Base-by-base conservation (phyloP, 2,329 filamentous ascomycete genomes). In the Ceratocystis alfenasii region DNA sequence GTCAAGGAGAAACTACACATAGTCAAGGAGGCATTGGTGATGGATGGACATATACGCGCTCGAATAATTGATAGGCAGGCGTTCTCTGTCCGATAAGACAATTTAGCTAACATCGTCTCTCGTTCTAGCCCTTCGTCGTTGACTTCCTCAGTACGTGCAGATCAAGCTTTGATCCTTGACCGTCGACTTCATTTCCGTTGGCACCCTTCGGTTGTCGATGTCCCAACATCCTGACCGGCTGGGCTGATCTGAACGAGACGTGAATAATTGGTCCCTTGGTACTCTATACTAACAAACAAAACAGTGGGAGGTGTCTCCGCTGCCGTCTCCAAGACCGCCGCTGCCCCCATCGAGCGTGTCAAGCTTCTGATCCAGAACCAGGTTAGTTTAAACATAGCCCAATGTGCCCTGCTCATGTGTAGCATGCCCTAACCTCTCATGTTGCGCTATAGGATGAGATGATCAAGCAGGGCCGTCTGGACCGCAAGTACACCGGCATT, bases 331-430 rank as follows among this genome's bases (percentile, higher is more conserved):
- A 99, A 99, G 91, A 99, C 94, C 74, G 94, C 94, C 77, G 94
- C 94, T 78, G 94, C 94, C 82, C 94, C 94, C 82, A 99, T 99
- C 75, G 94, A 99, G 92, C 94, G 94, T 91, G 88, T 99, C 83
- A 99, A 99, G 92, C 94, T 99, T 78, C 90, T 99, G 77, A 95
- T 99, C 84, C 94, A 99, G 87, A 99, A 99, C 85, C 94, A 99
- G 89, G 92, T 96, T 86, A 73, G 90, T 83, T 25, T 8, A n/a
- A 22, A 20, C 6, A 15, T 12, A 44, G 44, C 22, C 22, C 7
- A 22, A 10, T 53, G 20, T 20, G 6, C 25, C 36, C 36, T 41
- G 3, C 36, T 41, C 36, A 33, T 36, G 6, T 66, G 65, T 30
- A 65, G 20, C 55, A 17, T 33, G 30, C 44, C 28, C 50, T 79